Percentiles rank a stretch among this genome's conserved stretches.
phyloP scores from a whole-genome alignment of 78 protist species.

The Tieghemostelium lacteum region DNA sequence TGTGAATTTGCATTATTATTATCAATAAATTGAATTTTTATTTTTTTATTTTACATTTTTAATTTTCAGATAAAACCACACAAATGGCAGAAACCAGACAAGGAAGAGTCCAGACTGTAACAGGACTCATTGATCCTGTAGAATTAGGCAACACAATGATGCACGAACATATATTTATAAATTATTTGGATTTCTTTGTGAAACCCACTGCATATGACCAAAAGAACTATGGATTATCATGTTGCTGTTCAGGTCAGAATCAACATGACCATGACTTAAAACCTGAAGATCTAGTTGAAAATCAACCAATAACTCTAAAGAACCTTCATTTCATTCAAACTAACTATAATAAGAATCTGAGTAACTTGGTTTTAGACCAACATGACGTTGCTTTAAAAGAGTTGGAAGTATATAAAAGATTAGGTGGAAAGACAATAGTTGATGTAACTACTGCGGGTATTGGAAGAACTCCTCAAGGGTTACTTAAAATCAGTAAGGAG shows the following conservation, averaged over 20 bases:
- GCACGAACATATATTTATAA: constrained; percentile 69
- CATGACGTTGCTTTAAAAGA: constrained; percentile 20
- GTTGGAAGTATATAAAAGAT: constrained; percentile 19
- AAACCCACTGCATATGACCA: constrained; percentile 25
- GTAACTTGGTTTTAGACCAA: constrained; percentile 32
- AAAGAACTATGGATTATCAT: no score
- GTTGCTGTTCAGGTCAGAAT: constrained; percentile 12
- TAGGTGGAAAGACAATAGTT: constrained; percentile 54
- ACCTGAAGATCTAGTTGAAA: constrained; percentile 4
- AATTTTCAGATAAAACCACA: no score
- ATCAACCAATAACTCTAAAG: constrained; percentile 8
- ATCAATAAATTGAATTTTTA: no score
- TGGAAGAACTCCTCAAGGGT: constrained; percentile 14
- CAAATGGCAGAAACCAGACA: no score
- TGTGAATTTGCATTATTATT: no score
- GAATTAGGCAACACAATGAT: constrained; percentile 13
- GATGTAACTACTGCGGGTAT: constrained; percentile 68
- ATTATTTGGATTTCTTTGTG: constrained; percentile 33
- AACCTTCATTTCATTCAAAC: constrained; percentile 37
- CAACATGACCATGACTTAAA: background rate
- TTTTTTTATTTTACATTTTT: no score
- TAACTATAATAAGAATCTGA: constrained; percentile 41
- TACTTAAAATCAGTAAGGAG: background rate
- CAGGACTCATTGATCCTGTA: constrained; percentile 35
- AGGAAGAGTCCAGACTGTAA: constrained; percentile 42